Base-by-base conservation (phyloP, 2,329 filamentous ascomycete genomes). In the Sarocladium strictum region DNA sequence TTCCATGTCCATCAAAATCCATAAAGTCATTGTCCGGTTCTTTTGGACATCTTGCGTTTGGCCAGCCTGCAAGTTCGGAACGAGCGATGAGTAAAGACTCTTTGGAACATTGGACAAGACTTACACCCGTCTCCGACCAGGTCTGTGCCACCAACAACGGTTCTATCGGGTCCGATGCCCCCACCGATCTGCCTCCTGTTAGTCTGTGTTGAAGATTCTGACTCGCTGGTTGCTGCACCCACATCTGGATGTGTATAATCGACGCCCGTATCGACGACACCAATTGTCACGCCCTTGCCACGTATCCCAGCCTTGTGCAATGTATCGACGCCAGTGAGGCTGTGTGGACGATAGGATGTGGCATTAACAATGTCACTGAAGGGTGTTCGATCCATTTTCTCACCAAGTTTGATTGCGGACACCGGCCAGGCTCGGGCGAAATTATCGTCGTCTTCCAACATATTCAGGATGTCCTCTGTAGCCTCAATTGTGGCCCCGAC, bases 181-280 rank as follows among this genome's bases (percentile, higher is more conserved):
- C 43, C 33, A 41, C 53, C 53, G 4, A 55, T 54, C 23, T 51
- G 27, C 21, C 15, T 21, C 11, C 15, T 24, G 2, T 45, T 26
- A 35, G 26, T 17, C 4, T 17, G 26, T 14, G 17, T 19, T 5
- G 19, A 32, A n/a, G n/a, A n/a, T 10, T 32, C 29, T 32, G 19
- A n/a, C 37, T 40, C 37, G 7, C 23, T 33, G 27, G 9, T n/a
- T 4, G 35, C 35, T 24, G 29, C 17, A 35, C 47, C 19, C 4
- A 51, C 47, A 51, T 58, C 57, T 10, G 56, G 55, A 24, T 65
- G 63, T 1, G 55, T 58, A 26, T 64, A 64, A 33, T 61, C 58
- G 12, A 64, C 53, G 1, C 63, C 63, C 2, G 59, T 60, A 41
- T 65, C 62, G 21, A 65, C 58, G 10, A 65, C 49, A 14, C 58